Evolutionary conservation across 208 protist species (phyloP).

Genomic region (Vickermania ingenoplastis): DNA sequence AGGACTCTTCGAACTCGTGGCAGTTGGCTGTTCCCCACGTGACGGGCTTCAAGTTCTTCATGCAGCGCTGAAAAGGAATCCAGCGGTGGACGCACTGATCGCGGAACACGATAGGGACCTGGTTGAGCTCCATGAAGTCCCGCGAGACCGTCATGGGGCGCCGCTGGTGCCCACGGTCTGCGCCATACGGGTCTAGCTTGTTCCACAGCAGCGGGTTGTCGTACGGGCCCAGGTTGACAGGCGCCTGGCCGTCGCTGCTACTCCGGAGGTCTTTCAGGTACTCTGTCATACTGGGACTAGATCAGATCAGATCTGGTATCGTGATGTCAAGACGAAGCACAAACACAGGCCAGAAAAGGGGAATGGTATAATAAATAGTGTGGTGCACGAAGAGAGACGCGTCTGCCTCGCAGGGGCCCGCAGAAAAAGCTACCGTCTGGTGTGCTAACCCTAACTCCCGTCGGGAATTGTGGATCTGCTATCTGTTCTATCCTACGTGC

Average conservation of each 20-base stretch:
- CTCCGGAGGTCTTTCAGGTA: conserved; percentile 72
- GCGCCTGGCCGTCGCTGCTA: conserved; percentile 50
- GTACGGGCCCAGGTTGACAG: conserved; percentile 84
- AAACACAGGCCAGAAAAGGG: too few relatives aligned
- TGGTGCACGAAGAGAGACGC: not conserved
- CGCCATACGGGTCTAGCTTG: conserved; percentile 84
- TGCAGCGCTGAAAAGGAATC: conserved; percentile 74
- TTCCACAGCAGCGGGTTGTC: conserved; percentile 89
- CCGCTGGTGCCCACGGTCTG: conserved; percentile 85
- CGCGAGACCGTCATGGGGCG: conserved; percentile 83
- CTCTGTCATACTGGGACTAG: conserved; percentile 52
- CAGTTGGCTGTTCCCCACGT: conserved; percentile 83
- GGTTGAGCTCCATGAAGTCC: conserved; percentile 82
- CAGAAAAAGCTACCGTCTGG: too few relatives aligned
- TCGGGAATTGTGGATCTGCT: too few relatives aligned
- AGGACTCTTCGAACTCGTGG: conserved; percentile 85
- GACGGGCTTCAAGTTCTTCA: conserved; percentile 79
- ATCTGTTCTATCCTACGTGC: too few relatives aligned
- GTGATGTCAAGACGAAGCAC: too few relatives aligned
- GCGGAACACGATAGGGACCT: conserved; percentile 78
- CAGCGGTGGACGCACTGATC: conserved; percentile 87
- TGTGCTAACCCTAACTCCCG: too few relatives aligned
- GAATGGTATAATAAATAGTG: not conserved
- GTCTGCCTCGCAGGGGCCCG: too few relatives aligned
- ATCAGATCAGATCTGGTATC: not conserved